These are phyloP conservation scores for Trichomonas gallinae DNA, from an alignment of 208 protist species.

Conservation along the genomic window DNA sequence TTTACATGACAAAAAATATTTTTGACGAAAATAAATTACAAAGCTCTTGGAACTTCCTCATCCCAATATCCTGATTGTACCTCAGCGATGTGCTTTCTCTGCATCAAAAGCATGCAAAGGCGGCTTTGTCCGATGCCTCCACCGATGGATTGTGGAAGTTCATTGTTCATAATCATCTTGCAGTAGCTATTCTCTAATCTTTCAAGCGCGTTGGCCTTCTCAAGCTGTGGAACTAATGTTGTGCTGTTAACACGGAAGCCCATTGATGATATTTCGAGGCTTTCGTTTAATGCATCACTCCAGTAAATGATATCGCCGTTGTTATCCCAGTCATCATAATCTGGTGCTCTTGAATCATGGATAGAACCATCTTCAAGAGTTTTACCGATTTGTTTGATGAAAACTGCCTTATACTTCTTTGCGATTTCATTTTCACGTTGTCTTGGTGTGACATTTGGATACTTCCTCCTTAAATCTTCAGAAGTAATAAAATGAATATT, in stretches of 20 bases:
- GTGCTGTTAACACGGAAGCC: slow-evolving; percentile 12
- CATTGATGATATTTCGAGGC: slow-evolving; percentile 29
- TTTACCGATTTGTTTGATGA: slow-evolving; percentile 33
- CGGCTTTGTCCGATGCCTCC: slow-evolving; percentile 30
- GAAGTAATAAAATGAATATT: slow-evolving; percentile 34
- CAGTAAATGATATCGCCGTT: slow-evolving; percentile 44
- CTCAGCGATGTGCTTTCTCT: background rate
- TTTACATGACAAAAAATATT: too few relatives aligned
- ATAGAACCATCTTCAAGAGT: background rate
- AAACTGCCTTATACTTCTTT: slow-evolving; percentile 33
- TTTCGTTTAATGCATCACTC: slow-evolving; percentile 28
- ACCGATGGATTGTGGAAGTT: slow-evolving; percentile 25
- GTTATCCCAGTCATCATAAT: slow-evolving; percentile 42
- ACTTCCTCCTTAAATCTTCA: slow-evolving; percentile 31
- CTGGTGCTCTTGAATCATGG: slow-evolving; percentile 35
- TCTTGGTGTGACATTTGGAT: slow-evolving; percentile 35
- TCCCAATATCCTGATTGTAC: background rate
- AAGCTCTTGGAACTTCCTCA: background rate
- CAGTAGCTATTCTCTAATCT: background rate
- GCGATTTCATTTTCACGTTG: slow-evolving; percentile 32
- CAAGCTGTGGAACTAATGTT: background rate
- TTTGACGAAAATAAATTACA: too few relatives aligned
- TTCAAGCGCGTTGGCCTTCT: background rate
- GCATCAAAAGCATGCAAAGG: background rate
- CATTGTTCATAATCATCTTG: background rate